phyloP scores from a whole-genome alignment of 192 early-diverging fungal genomes.

The Rhizophagus clarus region DNA sequence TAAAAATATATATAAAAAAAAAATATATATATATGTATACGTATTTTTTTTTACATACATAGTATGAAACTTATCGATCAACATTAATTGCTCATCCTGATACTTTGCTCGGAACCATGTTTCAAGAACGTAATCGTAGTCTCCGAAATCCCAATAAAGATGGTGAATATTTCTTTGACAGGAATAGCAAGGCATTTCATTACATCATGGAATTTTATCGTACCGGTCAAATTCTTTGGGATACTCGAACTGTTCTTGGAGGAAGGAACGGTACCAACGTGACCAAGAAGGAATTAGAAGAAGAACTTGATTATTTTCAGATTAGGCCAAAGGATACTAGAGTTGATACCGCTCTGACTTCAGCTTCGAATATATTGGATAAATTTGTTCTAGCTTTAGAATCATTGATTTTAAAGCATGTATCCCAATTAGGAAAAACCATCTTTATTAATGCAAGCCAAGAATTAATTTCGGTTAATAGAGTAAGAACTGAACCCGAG shows the following conservation, averaged over 20 bases:
- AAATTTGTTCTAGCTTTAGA: neutral
- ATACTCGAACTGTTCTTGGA: neutral
- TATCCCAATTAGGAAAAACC: neutral
- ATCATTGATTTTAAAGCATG: neutral
- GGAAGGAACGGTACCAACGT: neutral
- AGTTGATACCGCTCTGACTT: neutral
- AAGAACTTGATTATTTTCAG: constrained; percentile 16
- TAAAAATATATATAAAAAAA: too few species aligned
- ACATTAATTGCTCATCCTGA: constrained; percentile 23
- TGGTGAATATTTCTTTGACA: constrained; percentile 32
- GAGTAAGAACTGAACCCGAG: neutral
- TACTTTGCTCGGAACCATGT: constrained; percentile 30
- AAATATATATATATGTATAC: neutral
- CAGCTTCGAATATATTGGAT: neutral
- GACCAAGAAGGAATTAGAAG: constrained; percentile 3
- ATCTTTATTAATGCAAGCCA: neutral
- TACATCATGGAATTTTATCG: constrained; percentile 30
- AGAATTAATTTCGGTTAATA: neutral
- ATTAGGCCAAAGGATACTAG: neutral
- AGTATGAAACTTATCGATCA: constrained; percentile 28
- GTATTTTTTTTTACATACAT: neutral
- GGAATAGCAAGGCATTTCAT: constrained; percentile 29
- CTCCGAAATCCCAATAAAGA: neutral
- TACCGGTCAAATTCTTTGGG: constrained; percentile 22
- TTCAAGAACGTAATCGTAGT: constrained; percentile 3